These are phyloP conservation scores for Thecaphora thlaspeos DNA, from an alignment of 1,284 basidiomycete species.

Conservation along the genomic window DNA sequence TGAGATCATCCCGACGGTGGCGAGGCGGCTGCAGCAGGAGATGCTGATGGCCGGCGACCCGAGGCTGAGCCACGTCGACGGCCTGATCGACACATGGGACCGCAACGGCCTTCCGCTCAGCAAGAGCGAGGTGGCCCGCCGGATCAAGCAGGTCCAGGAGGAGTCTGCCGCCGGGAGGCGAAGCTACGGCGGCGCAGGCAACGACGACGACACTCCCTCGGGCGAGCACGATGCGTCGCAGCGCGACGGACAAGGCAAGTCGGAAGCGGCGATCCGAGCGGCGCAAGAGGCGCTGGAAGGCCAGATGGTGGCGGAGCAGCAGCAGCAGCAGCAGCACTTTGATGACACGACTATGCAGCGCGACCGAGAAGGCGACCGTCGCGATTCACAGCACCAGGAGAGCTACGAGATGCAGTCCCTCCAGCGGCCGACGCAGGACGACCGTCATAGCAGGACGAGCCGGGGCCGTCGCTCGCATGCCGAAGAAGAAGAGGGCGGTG, in stretches of 20 bases:
- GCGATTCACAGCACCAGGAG: neutral
- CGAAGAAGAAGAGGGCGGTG: too few species aligned
- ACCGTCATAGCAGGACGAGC: neutral
- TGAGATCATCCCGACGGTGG: constrained; percentile 42
- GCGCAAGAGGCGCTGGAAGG: too few species aligned
- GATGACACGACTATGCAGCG: neutral
- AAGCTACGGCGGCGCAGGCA: neutral
- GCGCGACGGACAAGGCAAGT: neutral
- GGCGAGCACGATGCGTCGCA: neutral
- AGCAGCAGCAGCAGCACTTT: neutral
- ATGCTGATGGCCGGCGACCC: constrained; percentile 20
- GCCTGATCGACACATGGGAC: constrained; percentile 50
- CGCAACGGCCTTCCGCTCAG: constrained; percentile 39
- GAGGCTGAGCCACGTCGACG: constrained; percentile 31
- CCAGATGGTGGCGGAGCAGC: neutral
- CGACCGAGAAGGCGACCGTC: neutral
- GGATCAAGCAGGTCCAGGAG: constrained; percentile 4
- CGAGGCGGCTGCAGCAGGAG: constrained; percentile 41
- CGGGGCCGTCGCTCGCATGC: neutral
- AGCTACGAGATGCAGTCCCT: neutral
- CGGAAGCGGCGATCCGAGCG: neutral
- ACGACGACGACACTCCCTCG: too few species aligned
- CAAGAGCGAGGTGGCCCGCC: constrained; percentile 15
- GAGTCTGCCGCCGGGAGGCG: neutral
- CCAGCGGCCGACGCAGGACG: neutral